Evolutionary conservation across 192 early-diverging fungal genomes (phyloP), one percentile per base, ranked within the genome.

Genomic region (Podila minutissima): DNA sequence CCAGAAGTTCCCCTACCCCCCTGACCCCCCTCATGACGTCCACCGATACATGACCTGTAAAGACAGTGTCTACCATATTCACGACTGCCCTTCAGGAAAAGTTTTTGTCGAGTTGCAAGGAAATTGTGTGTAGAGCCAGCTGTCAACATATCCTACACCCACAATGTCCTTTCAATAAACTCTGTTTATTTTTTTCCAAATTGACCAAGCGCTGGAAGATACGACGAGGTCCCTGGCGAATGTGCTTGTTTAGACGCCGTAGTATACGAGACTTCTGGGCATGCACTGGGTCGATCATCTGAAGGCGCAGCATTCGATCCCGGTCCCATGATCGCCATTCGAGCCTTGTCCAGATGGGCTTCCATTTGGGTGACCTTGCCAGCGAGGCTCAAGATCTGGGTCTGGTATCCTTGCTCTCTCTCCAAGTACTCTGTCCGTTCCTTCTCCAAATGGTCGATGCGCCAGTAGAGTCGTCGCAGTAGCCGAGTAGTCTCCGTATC

Each of bases 401-500:
- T 26, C 4, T 55, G 53, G 11, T 55, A 55, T 12, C n/a, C 20
- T 55, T 55, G 53, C n/a, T 55, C 53, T 22, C 53, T n/a, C 2
- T 55, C 53, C 53, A 55, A 24, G 9, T 19, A 24, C 53, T 55
- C 53, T n/a, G 53, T 9, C 53, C 53, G 53, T 55, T 55, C 53
- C 8, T 55, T 55, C 24, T 55, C 53, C 17, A 55, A 22, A 22
- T 55, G 5, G 24, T 55, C n/a, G 24, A 55, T 55, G n/a, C 53
- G 20, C 53, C 19, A 55, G 53, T 55, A 55, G 2, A 55, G 53
- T 55, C 24, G 53, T 55, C 53, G n/a, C 2, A 55, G 53, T n/a
- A 55, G n/a, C 20, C 53, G 53, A 26, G 53, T 55, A n/a, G 53
- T 55, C 53, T 55, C 53, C 53, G 53, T 55, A 8, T 55, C 53